Percentiles rank a stretch among this genome's conserved stretches.
phyloP scores from a whole-genome alignment of 1,284 basidiomycete species.

The Puccinia polysora region DNA sequence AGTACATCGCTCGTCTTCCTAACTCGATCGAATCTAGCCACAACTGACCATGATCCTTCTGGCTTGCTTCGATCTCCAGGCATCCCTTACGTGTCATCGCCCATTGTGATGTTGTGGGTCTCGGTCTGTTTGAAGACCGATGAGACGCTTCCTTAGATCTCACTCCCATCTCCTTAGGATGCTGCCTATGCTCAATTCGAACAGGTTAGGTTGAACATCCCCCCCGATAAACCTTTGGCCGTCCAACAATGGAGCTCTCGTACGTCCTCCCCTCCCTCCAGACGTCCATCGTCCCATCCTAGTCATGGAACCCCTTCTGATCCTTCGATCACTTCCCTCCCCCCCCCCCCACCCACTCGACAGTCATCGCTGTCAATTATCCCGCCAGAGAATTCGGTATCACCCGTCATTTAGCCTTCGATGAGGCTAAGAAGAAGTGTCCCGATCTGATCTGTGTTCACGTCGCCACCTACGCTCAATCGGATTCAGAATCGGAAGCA shows the following conservation, averaged over 20 bases:
- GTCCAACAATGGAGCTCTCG: conserved; percentile 83
- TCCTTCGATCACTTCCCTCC: neutral
- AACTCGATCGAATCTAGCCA: no score
- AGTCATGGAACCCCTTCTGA: neutral
- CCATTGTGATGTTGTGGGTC: conserved; percentile 69
- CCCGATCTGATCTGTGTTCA: conserved; percentile 34
- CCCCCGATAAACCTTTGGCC: conserved; percentile 67
- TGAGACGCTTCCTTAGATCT: neutral
- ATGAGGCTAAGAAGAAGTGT: conserved; percentile 26
- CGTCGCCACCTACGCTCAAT: conserved; percentile 34
- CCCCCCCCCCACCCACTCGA: neutral
- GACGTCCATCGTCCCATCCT: neutral
- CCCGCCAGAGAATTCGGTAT: conserved; percentile 85
- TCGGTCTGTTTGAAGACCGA: neutral
- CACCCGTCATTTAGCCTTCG: conserved; percentile 58
- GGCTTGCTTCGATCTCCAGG: conserved; percentile 43
- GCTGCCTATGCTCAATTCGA: conserved; percentile 42
- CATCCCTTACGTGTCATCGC: conserved; percentile 62
- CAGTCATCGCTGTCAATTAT: conserved; percentile 85
- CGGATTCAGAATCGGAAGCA: conserved; percentile 17
- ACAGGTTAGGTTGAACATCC: conserved; percentile 34
- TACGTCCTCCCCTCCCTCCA: conserved; percentile 45
- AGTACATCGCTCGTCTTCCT: no score
- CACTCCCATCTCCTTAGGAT: neutral
- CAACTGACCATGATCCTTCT: no score